A percentile compares a stretch with the other conserved stretches of the same genome.
Evolutionary conservation across 139 green algal species (phyloP).

Genomic region (Zygnema circumcarinatum): DNA sequence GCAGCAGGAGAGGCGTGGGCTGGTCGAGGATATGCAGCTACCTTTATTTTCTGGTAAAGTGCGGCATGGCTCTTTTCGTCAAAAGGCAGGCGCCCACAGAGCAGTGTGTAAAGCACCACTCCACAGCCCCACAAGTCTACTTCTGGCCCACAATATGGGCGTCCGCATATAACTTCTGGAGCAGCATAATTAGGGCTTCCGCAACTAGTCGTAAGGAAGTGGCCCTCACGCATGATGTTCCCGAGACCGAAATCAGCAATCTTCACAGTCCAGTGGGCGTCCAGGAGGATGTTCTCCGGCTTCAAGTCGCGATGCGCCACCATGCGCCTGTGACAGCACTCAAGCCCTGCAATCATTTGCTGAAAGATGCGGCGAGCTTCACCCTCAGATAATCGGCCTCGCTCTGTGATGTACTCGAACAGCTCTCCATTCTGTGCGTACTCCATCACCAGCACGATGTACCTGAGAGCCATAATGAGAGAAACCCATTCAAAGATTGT

Average conservation of each 20-base stretch:
- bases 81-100: conserved; percentile 97
- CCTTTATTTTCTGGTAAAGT: conserved; percentile 99
- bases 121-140: conserved; percentile 98
- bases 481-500: background rate
- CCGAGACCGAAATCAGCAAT: conserved; percentile 95
- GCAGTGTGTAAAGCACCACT: conserved; percentile 98
- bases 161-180: conserved; percentile 95
- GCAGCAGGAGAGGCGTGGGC: conserved; percentile 47
- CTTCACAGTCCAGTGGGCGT: conserved; percentile 86
- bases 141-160: conserved; percentile 94
- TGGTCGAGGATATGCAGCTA: conserved; percentile 58
- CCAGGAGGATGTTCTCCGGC: conserved; percentile 97
- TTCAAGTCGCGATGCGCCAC: conserved; percentile 89
- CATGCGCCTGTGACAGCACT: conserved; percentile 97
- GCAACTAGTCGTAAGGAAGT: conserved; percentile 98
- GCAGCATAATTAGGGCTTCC: conserved; percentile 98
- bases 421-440: conserved; percentile 86
- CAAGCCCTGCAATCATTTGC: conserved; percentile 87
- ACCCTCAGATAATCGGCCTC: conserved; percentile 92
- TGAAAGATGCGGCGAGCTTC: conserved; percentile 98
- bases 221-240: conserved; percentile 97
- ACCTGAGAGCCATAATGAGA: conserved; percentile 11
- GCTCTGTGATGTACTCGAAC: conserved; percentile 99
- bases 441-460: conserved; percentile 59
- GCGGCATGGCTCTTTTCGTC: conserved; percentile 99